Conservation (phyloP, 176 grass and related monocot species). For the Dendrocalamus sinicus region DNA sequence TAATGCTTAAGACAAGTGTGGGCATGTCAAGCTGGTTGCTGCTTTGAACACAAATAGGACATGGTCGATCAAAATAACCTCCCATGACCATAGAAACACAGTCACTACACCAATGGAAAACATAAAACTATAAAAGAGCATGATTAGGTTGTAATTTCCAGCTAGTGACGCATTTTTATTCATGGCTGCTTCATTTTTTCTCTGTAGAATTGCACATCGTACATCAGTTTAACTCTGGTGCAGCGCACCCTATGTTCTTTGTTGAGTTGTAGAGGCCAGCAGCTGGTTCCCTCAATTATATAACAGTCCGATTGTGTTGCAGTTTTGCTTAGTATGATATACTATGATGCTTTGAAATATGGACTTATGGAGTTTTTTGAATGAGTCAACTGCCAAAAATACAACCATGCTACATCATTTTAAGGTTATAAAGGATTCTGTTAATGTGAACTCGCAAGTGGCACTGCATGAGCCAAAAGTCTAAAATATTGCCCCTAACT, state of each 20-base stretch:
- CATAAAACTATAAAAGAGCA: not conserved
- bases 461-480: not conserved
- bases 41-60: not conserved
- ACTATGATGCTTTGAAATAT: not conserved
- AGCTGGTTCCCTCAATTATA: not conserved
- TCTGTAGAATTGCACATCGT: not conserved
- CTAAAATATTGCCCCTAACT: no score
- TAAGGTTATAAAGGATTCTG: not conserved
- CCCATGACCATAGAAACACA: not conserved
- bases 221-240: no score
- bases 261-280: not conserved
- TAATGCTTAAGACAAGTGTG: not conserved
- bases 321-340: not conserved
- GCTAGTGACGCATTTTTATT: not conserved
- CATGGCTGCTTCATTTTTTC: not conserved
- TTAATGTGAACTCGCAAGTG: not conserved
- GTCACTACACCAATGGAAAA: not conserved
- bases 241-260: not conserved
- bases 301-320: not conserved
- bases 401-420: not conserved
- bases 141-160: no score
- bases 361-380: not conserved
- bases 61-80: not conserved
- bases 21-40: not conserved
- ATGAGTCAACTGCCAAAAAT: not conserved